phyloP scores from a whole-genome alignment of 768 basidiomycete genomes.

The Tylopilus plumbeoviolaceoides region DNA sequence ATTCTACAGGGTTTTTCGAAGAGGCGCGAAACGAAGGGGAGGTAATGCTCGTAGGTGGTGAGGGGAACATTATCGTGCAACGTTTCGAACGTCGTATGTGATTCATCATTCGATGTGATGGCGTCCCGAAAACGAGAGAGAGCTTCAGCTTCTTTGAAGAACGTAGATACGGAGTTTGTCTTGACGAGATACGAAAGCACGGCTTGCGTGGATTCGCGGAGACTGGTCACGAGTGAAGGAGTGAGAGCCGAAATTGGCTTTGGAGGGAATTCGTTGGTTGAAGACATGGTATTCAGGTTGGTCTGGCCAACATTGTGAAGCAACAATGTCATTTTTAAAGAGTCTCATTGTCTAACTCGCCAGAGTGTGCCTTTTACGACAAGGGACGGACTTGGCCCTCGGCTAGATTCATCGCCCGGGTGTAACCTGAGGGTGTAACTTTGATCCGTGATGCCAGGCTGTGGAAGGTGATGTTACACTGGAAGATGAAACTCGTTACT shows the following conservation, averaged over 20 bases:
- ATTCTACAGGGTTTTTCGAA: conserved; percentile 20
- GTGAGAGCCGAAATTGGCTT: conserved; percentile 14
- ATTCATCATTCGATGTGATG: neutral
- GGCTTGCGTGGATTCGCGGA: conserved; percentile 18
- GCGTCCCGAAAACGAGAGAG: conserved; percentile 15
- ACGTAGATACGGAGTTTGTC: conserved; percentile 16
- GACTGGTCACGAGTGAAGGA: conserved; percentile 10
- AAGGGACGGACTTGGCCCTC: no score
- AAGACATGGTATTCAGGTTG: conserved; percentile 6
- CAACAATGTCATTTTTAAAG: no score
- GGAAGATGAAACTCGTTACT: no score
- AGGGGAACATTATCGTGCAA: conserved; percentile 18
- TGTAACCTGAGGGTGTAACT: no score
- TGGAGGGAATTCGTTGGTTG: conserved; percentile 11
- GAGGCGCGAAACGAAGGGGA: conserved; percentile 18
- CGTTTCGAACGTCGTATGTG: neutral
- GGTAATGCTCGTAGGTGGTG: conserved; percentile 16
- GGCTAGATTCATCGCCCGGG: no score
- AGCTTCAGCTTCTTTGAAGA: conserved; percentile 12
- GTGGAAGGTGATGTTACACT: no score
- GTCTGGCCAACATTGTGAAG: no score
- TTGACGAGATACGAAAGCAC: conserved; percentile 23
- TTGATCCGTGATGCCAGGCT: no score
- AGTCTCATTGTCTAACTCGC: no score
- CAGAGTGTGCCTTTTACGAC: no score